Conservation (phyloP, 2,329 filamentous ascomycete genomes). For the Stagonosporopsis vannaccii region DNA sequence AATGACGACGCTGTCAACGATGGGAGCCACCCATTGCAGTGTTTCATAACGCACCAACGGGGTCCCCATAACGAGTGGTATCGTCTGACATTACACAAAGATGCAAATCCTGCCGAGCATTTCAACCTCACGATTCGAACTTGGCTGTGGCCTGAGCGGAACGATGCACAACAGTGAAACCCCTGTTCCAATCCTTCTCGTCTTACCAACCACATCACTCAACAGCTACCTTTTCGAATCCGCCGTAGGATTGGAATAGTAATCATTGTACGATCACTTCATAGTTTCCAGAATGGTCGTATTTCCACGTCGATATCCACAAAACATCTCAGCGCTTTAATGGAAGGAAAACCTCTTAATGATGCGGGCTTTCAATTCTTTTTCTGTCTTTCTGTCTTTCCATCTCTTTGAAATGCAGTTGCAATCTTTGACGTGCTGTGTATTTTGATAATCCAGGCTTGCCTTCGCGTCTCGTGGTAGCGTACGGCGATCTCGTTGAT, state of each 20-base stretch:
- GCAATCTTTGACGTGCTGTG: background rate
- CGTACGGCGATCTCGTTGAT: background rate
- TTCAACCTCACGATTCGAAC: background rate
- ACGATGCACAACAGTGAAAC: background rate
- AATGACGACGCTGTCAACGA: background rate
- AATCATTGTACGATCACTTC: background rate
- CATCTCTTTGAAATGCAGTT: background rate
- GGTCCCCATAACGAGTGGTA: background rate
- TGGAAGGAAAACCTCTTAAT: background rate
- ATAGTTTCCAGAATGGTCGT: background rate
- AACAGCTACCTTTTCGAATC: background rate
- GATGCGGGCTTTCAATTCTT: background rate
- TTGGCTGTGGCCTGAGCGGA: background rate
- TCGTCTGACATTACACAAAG: background rate
- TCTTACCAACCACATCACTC: background rate
- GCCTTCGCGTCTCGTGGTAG: background rate
- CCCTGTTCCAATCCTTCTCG: background rate
- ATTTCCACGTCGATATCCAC: background rate
- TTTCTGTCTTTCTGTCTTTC: background rate
- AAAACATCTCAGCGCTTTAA: background rate
- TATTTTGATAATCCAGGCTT: background rate
- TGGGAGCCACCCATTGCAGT: background rate
- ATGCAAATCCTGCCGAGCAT: background rate
- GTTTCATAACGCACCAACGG: background rate
- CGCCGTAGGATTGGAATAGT: background rate